Percentiles rank a stretch among this genome's conserved stretches.
These are phyloP conservation scores for Syncephalastrum contaminatum DNA, from an alignment of 371 early-diverging fungal genomes.

Conservation along the genomic window DNA sequence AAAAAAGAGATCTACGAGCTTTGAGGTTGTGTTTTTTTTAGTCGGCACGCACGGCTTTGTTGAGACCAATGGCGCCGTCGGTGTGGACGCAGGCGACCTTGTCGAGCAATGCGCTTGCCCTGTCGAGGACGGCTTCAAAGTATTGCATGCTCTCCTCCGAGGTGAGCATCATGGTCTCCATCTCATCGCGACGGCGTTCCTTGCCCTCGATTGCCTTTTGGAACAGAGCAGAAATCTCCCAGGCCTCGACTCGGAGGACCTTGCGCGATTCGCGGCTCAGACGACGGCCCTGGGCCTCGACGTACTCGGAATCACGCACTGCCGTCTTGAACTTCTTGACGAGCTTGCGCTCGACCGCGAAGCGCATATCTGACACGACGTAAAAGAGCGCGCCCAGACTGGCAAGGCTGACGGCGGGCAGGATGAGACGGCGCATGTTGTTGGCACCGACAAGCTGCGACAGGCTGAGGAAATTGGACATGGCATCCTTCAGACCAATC, in stretches of 20 bases:
- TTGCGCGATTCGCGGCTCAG: conserved; percentile 74
- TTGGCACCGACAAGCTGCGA: conserved; percentile 33
- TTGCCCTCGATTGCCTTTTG: conserved; percentile 77
- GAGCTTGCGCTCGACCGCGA: conserved; percentile 79
- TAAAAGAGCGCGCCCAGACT: conserved; percentile 76
- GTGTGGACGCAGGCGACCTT: conserved; percentile 39
- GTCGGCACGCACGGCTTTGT: background rate
- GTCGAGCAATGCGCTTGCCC: conserved; percentile 37
- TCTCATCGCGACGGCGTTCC: conserved; percentile 65
- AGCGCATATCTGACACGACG: conserved; percentile 81
- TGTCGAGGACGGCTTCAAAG: conserved; percentile 60
- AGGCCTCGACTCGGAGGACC: conserved; percentile 76
- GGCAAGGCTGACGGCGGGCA: conserved; percentile 52
- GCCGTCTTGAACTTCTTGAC: conserved; percentile 72
- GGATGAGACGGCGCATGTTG: conserved; percentile 39
- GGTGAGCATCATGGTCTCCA: conserved; percentile 49
- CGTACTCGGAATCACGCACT: conserved; percentile 63
- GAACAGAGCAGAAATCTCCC: conserved; percentile 86
- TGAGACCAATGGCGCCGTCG: conserved; percentile 13
- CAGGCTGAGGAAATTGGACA: conserved; percentile 43
- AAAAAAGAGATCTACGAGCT: background rate
- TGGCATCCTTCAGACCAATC: conserved; percentile 45
- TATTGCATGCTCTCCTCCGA: conserved; percentile 70
- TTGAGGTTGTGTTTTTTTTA: background rate
- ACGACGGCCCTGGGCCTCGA: conserved; percentile 69